A percentile compares a stretch with the other conserved stretches of the same genome.
These are phyloP conservation scores for Fimicolochytrium jonesii DNA, from an alignment of 192 early-diverging fungal genomes.

Conservation along the genomic window DNA sequence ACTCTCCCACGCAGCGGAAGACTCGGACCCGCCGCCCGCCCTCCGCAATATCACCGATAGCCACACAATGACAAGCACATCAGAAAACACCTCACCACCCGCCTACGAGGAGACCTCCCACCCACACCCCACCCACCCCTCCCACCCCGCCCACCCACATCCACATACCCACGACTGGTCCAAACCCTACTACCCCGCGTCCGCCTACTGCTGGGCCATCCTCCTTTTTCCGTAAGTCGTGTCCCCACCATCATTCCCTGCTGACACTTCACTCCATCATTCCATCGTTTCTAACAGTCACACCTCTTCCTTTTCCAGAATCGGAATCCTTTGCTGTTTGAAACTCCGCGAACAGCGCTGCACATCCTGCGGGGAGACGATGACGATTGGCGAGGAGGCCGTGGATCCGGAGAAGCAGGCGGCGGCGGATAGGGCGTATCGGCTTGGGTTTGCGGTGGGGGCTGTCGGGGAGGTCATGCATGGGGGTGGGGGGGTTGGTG, in stretches of 20 bases:
- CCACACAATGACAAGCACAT: too few relatives aligned
- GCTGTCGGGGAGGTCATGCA: too few relatives aligned
- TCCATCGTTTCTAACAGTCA: neutral
- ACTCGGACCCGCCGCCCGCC: too few relatives aligned
- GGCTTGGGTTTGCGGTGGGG: slow-evolving; percentile 22
- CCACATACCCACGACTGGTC: slow-evolving; percentile 6
- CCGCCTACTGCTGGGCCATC: slow-evolving; percentile 7
- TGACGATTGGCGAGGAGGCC: slow-evolving; percentile 9
- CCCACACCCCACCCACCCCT: neutral
- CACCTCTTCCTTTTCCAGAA: neutral
- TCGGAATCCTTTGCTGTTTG: slow-evolving; percentile 21
- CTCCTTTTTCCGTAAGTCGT: slow-evolving; percentile 8
- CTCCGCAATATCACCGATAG: too few relatives aligned
- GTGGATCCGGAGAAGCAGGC: slow-evolving; percentile 20
- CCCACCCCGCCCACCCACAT: neutral
- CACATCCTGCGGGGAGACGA: neutral
- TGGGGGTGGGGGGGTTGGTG: too few relatives aligned
- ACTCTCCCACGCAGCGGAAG: too few relatives aligned
- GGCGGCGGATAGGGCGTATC: slow-evolving; percentile 15
- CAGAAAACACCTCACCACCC: too few relatives aligned
- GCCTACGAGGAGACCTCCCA: neutral
- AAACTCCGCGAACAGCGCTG: slow-evolving; percentile 10
- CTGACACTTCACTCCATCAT: neutral
- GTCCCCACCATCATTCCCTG: neutral
- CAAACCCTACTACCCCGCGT: slow-evolving; percentile 16